phyloP scores from a whole-genome alignment of 805 yeast species.

The Saccharomycopsis javanensis region DNA sequence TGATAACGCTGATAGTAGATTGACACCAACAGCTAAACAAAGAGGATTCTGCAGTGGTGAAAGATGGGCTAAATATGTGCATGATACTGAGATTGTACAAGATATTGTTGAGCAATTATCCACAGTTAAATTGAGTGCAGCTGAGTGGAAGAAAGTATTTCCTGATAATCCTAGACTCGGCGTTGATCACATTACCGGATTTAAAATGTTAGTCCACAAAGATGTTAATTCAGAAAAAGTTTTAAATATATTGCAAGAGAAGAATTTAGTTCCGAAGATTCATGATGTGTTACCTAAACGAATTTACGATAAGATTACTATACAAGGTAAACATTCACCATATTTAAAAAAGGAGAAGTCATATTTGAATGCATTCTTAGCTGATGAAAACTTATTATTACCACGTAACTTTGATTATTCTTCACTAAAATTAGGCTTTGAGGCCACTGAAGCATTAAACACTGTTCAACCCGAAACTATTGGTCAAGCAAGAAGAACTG shows the following conservation, averaged over 20 bases:
- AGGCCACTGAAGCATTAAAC: constrained; percentile 60
- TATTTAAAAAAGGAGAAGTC: constrained; percentile 64
- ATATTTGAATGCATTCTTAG: constrained; percentile 64
- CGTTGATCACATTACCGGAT: constrained; percentile 44
- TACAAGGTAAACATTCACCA: constrained; percentile 78
- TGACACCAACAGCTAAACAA: constrained; percentile 58
- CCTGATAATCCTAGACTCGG: constrained; percentile 24
- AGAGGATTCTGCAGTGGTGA: constrained; percentile 57
- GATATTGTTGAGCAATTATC: constrained; percentile 38
- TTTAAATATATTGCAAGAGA: constrained; percentile 29
- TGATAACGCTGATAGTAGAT: constrained; percentile 85
- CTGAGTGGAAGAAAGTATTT: constrained; percentile 46
- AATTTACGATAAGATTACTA: constrained; percentile 50
- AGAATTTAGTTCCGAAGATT: background rate
- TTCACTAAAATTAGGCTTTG: constrained; percentile 56
- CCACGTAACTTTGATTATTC: constrained; percentile 62
- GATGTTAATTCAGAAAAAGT: constrained; percentile 4
- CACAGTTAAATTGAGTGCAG: constrained; percentile 39
- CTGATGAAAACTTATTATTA: constrained; percentile 69
- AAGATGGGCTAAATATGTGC: constrained; percentile 41
- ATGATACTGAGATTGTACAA: constrained; percentile 38
- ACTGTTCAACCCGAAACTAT: constrained; percentile 76
- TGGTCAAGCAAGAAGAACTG: constrained; percentile 91
- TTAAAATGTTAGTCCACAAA: constrained; percentile 38
- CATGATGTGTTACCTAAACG: constrained; percentile 32